phyloP scores from a whole-genome alignment of 139 green algal genomes.

The Chlorella sp. region DNA sequence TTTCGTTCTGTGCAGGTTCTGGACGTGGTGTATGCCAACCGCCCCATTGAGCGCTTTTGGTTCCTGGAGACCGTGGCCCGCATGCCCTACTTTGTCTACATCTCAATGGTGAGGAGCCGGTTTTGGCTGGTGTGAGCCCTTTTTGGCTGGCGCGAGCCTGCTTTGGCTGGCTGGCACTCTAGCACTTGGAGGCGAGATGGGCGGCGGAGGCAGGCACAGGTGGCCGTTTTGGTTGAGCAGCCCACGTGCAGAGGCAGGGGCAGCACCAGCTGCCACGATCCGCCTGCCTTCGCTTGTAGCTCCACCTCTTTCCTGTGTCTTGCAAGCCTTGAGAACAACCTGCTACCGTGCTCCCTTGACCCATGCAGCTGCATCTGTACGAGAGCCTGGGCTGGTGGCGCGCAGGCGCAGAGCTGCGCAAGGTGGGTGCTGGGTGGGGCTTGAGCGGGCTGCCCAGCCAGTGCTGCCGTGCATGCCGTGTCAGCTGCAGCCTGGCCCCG shows the following conservation, averaged over 20 bases:
- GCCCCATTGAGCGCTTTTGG: conserved; percentile 90
- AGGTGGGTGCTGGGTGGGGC: conserved; percentile 35
- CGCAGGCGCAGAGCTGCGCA: conserved; percentile 82
- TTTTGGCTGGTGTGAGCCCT: too few species aligned
- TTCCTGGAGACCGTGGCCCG: conserved; percentile 93
- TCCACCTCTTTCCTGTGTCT: too few species aligned
- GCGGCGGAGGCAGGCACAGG: too few species aligned
- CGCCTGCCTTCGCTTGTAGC: too few species aligned
- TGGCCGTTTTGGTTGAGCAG: too few species aligned
- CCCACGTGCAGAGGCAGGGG: too few species aligned
- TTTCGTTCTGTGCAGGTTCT: conserved; percentile 72
- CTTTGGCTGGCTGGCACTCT: too few species aligned
- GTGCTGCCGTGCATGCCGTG: too few species aligned
- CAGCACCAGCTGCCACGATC: neutral
- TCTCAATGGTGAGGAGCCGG: conserved; percentile 87
- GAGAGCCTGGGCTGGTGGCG: conserved; percentile 92
- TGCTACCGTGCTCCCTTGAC: neutral
- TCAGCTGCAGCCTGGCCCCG: too few species aligned
- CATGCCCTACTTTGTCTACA: conserved; percentile 98
- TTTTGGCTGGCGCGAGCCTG: too few species aligned
- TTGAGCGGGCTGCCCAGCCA: too few species aligned
- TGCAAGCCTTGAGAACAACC: neutral
- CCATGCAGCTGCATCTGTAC: conserved; percentile 86
- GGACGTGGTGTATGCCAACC: conserved; percentile 79
- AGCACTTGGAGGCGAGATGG: too few species aligned